Evolutionary conservation across 768 basidiomycete genomes (phyloP), one percentile per base, ranked within the genome.

Genomic region (Lactarius hengduanensis): DNA sequence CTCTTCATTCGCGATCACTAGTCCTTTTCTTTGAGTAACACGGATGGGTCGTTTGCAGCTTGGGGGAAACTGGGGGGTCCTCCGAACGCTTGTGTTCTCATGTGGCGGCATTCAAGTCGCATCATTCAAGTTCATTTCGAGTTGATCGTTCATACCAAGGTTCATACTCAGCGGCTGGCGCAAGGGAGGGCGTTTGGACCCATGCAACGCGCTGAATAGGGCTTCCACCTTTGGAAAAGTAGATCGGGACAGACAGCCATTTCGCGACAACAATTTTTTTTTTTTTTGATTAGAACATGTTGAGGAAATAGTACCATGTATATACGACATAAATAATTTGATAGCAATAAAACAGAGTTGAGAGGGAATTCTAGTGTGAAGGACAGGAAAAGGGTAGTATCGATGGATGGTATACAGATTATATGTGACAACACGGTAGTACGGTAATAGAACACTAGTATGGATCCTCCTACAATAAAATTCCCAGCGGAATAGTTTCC

Each of bases 391-490:
- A 45, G 20, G 43, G n/a, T 20, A 20, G 20, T 45, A 45, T n/a
- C 43, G 13, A 53, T 26, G 50, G 26, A 53, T 26, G 26, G 50
- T 53, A 22, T 53, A 53, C 50, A 50, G 11, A 53, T 53, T 53
- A 53, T n/a, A 28, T 13, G 22, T 15, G 26, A 53, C 50, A 57
- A 34, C 45, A 62, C 18, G 36, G 30, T 30, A 47, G 43, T 59
- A 58, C 57, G 43, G 32, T 59, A 43, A 20, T 40, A 32, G 32
- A 43, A 58, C 50, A 62, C 30, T 53, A 53, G 50, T 15, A 13
- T 66, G 30, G 30, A 50, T n/a, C 38, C 22, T 9, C 11, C 18
- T 66, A 62, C 56, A 43, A 22, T 66, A 66, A 30, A 45, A 58
- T 64, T 30, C n/a, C 41, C 45, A 15, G n/a, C 0, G 26, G 28